Evolutionary conservation across 2,329 filamentous ascomycete species (phyloP), one percentile per base, ranked within the genome.

Genomic region (Alternaria viburni): DNA sequence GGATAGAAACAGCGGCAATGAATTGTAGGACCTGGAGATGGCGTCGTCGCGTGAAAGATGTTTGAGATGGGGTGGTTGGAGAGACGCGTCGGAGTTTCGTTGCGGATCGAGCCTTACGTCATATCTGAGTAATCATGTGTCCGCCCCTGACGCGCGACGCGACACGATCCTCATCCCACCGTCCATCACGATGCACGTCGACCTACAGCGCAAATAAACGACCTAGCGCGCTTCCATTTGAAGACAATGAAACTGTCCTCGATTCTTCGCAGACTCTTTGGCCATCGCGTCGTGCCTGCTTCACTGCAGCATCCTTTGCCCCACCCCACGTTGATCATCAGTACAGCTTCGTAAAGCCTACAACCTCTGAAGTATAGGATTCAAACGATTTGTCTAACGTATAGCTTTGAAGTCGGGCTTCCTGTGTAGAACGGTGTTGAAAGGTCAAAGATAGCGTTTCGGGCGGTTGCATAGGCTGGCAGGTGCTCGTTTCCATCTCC

Each of bases 171-270:
- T 51, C 8, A 9, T 2, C 49, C 28, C 28, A 12, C 21, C 12
- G 7, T 36, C 6, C 49, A 23, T n/a, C 12, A 5, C 28, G 19
- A 12, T 36, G n/a, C 30, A 32, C 7, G 13, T 15, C 49, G 6
- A 30, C 28, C 49, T 32, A n/a, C 28, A 36, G 23, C 26, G 8
- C 17, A 4, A 36, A 4, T 6, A 5, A 23, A 6, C 17, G 8
- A 11, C 28, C 5, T 11, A 13, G 28, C 30, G 17, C n/a, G 4
- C 6, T 15, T 5, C 12, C 7, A 7, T 5, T 0, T 3, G 13
- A 0, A 51, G 0, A 21, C 12, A 11, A 1, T 32, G 3, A 9
- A 3, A 3, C 6, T 50, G 3, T 6, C 1, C 5, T 0, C 13
- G 3, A 12, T 15, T 5, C 7, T 6, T 21, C 11, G 26, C 11